Evolutionary conservation across 208 protist species (phyloP), one percentile per base, ranked within the genome.

Genomic region (Tritrichomonas foetus): DNA sequence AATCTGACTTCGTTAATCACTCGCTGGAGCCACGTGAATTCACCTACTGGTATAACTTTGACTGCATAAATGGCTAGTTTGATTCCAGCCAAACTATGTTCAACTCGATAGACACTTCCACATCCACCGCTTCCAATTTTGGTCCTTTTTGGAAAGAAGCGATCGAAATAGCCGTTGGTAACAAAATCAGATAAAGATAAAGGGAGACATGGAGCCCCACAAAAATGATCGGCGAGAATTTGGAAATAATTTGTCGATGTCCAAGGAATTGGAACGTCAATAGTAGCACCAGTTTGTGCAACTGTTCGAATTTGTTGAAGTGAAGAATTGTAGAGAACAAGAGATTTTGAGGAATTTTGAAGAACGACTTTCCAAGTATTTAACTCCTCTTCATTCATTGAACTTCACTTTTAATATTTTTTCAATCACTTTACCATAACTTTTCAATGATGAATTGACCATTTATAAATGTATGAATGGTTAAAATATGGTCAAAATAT

Each of bases 11-110:
- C 94, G 82, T 92, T 61, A 36, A 95, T 47, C 30, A 66, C 74
- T 39, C 64, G 50, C 3, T 25, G 49, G 25, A 94, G 55, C 36
- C 72, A 69, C 36, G 93, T n/a, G 72, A 95, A 93, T 36, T 95
- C 94, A 36, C 95, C 95, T 27, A 96, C 92, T 25, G 95, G 94
- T 47, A 96, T 93, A 53, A 95, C 93, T 66, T 96, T 96, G 1
- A 96, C 66, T 1, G 95, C 95, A 93, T 93, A 96, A 36, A 93
- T 66, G 3, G 94, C 95, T 30, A 96, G 66, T 75, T 95, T 80
- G 25, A 96, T 92, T 47, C 50, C 57, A 64, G 94, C 93, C 25
- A 96, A 94, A 44, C 84, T 53, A 93, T 96, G 95, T 50, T 93
- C 49, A 57, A 80, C 93, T 27, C 82, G 30, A 89, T 89, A 95